Evolutionary conservation across 2,329 filamentous ascomycete genomes (phyloP), one percentile per base, ranked within the genome.

Genomic region (Fusarium nurragi): DNA sequence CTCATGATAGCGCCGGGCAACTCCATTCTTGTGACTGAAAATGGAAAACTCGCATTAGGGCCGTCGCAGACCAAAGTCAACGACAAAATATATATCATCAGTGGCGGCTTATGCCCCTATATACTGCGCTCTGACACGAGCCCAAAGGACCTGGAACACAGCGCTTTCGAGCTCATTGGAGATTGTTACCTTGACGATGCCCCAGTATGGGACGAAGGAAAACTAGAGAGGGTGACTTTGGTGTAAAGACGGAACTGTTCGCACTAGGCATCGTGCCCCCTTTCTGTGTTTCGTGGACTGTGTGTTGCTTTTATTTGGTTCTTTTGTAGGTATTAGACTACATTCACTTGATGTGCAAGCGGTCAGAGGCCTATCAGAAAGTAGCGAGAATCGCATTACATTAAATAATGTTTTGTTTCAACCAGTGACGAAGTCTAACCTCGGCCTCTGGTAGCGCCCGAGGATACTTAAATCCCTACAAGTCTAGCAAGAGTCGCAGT

Each of bases 91-190:
- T 59, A 43, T 7, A 64, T 69, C 6, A 34, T 69, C 7, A 66
- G 53, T 9, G 65, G 65, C 8, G 65, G 62, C 6, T 22, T 69
- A 7, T 69, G 67, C 30, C 67, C 67, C 4, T 68, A 66, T 40
- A 22, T 68, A 12, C 16, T 67, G 12, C 52, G 56, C 8, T 48
- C 21, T 6, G 56, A 64, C 4, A 41, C 14, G 1, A 51, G 12
- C 8, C 22, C 43, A 5, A 21, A 23, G 22, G 23, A 53, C 16
- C 3, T 63, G n/a, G 44, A 14, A 7, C 16, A 41, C 13, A 25
- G 23, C 8, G 16, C 64, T 16, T 66, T 55, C 19, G 38, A 51
- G 22, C 48, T 66, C 4, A 37, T 67, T 18, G 64, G 61, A 11
- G 61, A 69, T 34, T 70, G 61, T 21, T 68, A 45, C 43, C 37